Evolutionary conservation across 257 asterid genomes (phyloP).

Genomic region (Solanum acaule): DNA sequence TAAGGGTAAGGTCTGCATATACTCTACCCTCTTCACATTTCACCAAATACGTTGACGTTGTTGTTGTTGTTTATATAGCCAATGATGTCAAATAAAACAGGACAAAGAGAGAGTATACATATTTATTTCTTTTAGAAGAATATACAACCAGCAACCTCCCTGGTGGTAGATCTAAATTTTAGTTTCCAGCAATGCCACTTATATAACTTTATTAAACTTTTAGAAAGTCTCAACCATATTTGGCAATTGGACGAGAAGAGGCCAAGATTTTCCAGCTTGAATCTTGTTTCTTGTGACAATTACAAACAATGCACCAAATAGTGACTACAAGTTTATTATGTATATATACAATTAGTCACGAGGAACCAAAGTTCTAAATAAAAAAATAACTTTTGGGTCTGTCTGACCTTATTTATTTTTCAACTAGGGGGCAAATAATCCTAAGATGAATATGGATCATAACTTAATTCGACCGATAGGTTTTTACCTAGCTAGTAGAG

Average conservation of each 20-base stretch:
- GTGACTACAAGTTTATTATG: not conserved
- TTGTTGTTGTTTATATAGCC: not conserved
- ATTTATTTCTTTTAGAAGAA: not conserved
- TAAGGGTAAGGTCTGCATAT: not conserved
- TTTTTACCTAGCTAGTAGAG: not conserved
- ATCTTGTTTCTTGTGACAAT: not conserved
- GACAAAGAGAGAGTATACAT: not conserved
- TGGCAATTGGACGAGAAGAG: not conserved
- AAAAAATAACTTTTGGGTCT: not conserved
- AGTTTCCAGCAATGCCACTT: not conserved
- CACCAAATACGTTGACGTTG: rapidly evolving
- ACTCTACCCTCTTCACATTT: not conserved
- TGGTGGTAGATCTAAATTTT: not conserved
- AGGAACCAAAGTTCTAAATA: not conserved
- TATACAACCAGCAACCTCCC: not conserved
- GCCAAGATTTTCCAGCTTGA: not conserved
- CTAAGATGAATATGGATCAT: not conserved
- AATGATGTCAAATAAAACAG: not conserved
- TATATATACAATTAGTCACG: not conserved
- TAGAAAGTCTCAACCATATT: not conserved
- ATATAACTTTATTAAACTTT: not conserved
- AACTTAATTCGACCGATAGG: not conserved
- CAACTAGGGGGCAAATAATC: not conserved
- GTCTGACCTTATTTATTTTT: not conserved
- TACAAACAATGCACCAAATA: not conserved